Evolutionary conservation across 2,329 filamentous ascomycete genomes (phyloP), one percentile per base, ranked within the genome.

Genomic region (Trichophyton equinum): DNA sequence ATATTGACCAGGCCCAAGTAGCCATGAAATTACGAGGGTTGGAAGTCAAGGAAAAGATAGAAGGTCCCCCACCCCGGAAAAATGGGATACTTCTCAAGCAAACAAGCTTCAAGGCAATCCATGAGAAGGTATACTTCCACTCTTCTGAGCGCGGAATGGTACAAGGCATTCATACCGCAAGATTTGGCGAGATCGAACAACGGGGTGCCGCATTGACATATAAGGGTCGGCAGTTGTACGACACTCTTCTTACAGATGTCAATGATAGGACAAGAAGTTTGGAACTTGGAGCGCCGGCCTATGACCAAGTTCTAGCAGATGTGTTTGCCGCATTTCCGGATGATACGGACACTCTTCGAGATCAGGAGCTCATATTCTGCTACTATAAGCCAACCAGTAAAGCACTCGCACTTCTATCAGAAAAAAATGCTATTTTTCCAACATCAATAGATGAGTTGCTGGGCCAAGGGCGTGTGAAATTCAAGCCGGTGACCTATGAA

Each of bases 131-230:
- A 2, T 68, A 69, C 1, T 81, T 81, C 62, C 64, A 61, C 0
- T 66, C 67, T 11, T 64, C 0, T 55, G 65, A 4, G 60, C 42
- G 15, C 15, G 58, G 38, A 20, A 22, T 40, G 13, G 60, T 71
- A 0, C 66, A 72, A 4, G 76, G 76, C 1, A 74, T 70, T 0
- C 79, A 82, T 58, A 78, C 72, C 4, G 79, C 79, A 0, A 71
- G 79, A 0, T 82, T 81, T 38, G 80, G 79, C 0, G 80, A 82
- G 65, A 76, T 82, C 6, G 79, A 82, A 64, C 76, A 82, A 64
- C 73, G 80, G 1, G 80, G 80, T 0, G 77, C 75, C 3, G 79
- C 79, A 0, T 69, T 82, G 6, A 82, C 79, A 0, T 68, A 67
- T 0, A 69, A 72, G 2, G 79, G 80, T 0, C 70, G 79, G 1